Evolutionary conservation across 345 rosid species (phyloP), one percentile per base, ranked within the genome.

Genomic region (Arabidopsis thaliana): DNA sequence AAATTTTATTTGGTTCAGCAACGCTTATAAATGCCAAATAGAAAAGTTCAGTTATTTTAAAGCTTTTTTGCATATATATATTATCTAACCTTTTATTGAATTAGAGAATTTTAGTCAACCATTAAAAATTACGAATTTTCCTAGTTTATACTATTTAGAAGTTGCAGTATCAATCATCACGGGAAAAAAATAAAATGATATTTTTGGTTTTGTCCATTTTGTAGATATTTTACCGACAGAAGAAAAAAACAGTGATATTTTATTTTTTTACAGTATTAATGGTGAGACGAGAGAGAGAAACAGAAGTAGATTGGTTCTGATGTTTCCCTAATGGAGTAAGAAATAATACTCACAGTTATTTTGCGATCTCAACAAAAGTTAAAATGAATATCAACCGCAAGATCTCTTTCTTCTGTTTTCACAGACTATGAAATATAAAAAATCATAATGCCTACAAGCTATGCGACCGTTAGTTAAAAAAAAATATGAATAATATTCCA

Each of bases 251-350:
- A 50, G 53, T 67, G 52, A 59, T 40, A 59, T 67, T 48, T 48
- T 46, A 58, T 11, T 51, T 67, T 67, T 13, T 69, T 62, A 77
- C 64, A 55, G 59, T 65, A 62, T 53, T 46, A 34, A 77, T 56
- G 66, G 59, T 36, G 53, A 55, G 75, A 62, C 63, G 69, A 76
- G 80, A 37, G 65, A 67, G 59, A 61, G 66, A 77, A 62, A 45
- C 66, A 76, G 70, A 77, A 77, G 80, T 77, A 77, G 80, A 71
- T 70, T 77, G 80, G 76, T 56, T 30, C 67, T 71, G 67, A 71
- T 71, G 80, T 71, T 70, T 71, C 80, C 80, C 80, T 63, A 64
- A 77, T 71, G 60, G 80, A 77, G 76, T 71, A 77, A 77, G 76
- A 70, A 77, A 64, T 61, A 69, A 45, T n/a, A 42, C 51, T 64